Conservation (phyloP, 192 early-diverging fungal species). For the Rhizophagus prolifer region DNA sequence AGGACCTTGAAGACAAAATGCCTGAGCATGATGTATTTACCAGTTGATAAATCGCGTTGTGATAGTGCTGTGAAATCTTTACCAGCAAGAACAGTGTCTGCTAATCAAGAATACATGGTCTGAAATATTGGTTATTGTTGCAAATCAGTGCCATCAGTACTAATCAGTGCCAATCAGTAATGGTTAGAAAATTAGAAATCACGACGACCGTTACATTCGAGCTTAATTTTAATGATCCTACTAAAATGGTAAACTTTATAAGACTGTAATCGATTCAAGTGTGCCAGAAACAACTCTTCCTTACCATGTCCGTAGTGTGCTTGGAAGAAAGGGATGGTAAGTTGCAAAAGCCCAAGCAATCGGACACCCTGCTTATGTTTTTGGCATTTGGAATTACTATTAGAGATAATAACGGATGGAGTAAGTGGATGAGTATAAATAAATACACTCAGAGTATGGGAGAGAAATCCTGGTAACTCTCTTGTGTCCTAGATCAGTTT, state of each 20-base stretch:
- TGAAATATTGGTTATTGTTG: conserved; percentile 20
- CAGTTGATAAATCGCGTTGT: conserved; percentile 13
- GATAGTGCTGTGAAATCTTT: not conserved
- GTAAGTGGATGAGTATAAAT: conserved; percentile 15
- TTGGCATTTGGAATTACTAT: conserved; percentile 16
- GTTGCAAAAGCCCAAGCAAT: not conserved
- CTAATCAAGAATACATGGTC: conserved; percentile 21
- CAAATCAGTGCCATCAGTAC: conserved; percentile 5
- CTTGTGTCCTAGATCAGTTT: too few relatives aligned
- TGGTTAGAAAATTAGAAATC: conserved; percentile 5
- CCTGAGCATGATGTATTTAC: not conserved
- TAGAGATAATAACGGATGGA: conserved; percentile 16
- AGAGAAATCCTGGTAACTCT: too few relatives aligned
- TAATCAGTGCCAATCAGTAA: not conserved
- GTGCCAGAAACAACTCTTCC: not conserved
- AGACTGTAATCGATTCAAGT: conserved; percentile 10
- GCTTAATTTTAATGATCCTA: conserved; percentile 15
- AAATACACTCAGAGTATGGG: not conserved
- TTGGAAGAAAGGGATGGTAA: not conserved
- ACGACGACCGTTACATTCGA: not conserved
- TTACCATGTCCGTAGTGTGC: not conserved
- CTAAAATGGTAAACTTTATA: conserved; percentile 1
- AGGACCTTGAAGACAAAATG: conserved; percentile 13
- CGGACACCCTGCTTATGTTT: not conserved
- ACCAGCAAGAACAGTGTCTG: not conserved